These are phyloP conservation scores for Suhomyces maxii DNA, from an alignment of 1,139 yeast genomes.

Conservation along the genomic window DNA sequence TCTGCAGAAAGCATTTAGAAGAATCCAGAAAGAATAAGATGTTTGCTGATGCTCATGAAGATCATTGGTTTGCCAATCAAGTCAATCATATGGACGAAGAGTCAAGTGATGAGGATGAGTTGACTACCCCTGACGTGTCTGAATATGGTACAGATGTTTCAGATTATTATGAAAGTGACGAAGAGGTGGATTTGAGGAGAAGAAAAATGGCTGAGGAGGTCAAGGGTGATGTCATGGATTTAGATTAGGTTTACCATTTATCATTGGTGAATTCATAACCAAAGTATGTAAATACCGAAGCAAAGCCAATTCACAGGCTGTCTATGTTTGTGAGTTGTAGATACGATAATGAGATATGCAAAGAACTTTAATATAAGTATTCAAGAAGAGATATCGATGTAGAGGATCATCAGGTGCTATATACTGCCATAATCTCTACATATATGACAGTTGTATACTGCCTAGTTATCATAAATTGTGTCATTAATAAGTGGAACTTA, in stretches of 20 bases:
- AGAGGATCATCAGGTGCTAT: neutral
- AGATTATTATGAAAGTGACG: slow-evolving; percentile 7
- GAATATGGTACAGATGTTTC: slow-evolving; percentile 2
- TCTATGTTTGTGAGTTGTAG: too few relatives aligned
- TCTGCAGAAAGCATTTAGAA: slow-evolving; percentile 30
- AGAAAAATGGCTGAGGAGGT: slow-evolving; percentile 9
- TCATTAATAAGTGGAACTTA: neutral
- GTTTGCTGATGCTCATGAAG: slow-evolving; percentile 31
- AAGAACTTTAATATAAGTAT: too few relatives aligned
- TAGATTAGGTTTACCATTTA: neutral
- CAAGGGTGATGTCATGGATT: neutral
- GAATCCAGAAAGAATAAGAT: slow-evolving; percentile 22
- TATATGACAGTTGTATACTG: neutral
- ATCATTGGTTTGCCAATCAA: slow-evolving; percentile 21
- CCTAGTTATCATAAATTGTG: neutral
- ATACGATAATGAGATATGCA: too few relatives aligned
- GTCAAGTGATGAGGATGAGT: slow-evolving; percentile 8
- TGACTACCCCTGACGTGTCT: slow-evolving; percentile 12
- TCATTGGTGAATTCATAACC: too few relatives aligned
- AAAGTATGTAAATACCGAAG: too few relatives aligned
- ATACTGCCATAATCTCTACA: too few relatives aligned
- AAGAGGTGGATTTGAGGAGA: slow-evolving; percentile 6
- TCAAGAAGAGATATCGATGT: too few relatives aligned
- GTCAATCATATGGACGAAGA: slow-evolving; percentile 5
- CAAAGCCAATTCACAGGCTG: too few relatives aligned